phyloP scores from a whole-genome alignment of 495 filamentous ascomycete species.

The Hypoxylon cercidicola region DNA sequence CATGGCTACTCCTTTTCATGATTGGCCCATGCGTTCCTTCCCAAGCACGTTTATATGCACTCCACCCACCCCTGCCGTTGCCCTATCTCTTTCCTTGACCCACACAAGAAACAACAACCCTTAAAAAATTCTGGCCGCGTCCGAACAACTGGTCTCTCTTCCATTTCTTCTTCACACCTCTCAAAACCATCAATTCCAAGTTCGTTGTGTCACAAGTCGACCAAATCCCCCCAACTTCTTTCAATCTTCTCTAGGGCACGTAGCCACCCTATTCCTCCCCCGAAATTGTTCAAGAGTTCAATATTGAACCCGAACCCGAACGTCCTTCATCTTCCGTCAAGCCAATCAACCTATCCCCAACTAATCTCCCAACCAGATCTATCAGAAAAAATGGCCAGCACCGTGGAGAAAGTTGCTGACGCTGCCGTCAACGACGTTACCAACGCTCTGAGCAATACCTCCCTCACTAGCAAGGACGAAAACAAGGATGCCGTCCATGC shows the following conservation, averaged over 20 bases:
- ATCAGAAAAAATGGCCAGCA: conserved; percentile 67
- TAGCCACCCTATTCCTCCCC: conserved; percentile 84
- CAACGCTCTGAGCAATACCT: conserved; percentile 81
- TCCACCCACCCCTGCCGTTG: conserved; percentile 44
- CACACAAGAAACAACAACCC: conserved; percentile 62
- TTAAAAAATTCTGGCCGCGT: conserved; percentile 58
- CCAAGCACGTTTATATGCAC: conserved; percentile 32
- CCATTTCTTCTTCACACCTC: conserved; percentile 59
- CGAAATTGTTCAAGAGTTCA: conserved; percentile 66
- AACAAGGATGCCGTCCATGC: conserved; percentile 86
- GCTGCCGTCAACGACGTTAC: conserved; percentile 81
- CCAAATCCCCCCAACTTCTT: conserved; percentile 48
- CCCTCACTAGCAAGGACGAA: conserved; percentile 68
- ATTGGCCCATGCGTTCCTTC: conserved; percentile 31
- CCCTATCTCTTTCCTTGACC: conserved; percentile 35
- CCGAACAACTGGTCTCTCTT: conserved; percentile 50
- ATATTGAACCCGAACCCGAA: conserved; percentile 55
- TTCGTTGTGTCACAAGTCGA: conserved; percentile 51
- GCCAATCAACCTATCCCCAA: conserved; percentile 49
- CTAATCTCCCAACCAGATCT: conserved; percentile 51
- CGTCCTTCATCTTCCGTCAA: conserved; percentile 52
- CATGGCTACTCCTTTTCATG: background rate
- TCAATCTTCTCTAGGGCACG: conserved; percentile 81
- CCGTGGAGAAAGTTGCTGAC: conserved; percentile 70
- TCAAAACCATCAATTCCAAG: conserved; percentile 58